Percentiles rank a stretch among this genome's conserved stretches.
These are phyloP conservation scores for Allantophomopsis lycopodina DNA, from an alignment of 2,329 filamentous ascomycete species.

Conservation along the genomic window DNA sequence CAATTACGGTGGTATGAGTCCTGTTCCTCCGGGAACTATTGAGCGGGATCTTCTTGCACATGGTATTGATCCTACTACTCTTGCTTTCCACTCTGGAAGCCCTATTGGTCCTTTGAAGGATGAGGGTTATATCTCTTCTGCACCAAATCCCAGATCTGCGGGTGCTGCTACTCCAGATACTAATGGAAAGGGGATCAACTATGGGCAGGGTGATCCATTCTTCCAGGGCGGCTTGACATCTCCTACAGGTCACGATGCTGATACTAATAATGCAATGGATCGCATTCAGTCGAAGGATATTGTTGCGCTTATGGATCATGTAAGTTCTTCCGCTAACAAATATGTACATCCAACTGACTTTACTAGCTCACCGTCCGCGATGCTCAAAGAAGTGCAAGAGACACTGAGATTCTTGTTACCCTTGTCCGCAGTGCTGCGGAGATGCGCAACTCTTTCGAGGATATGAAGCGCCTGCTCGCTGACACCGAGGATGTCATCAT, in stretches of 20 bases:
- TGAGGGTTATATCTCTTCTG: conserved; percentile 83
- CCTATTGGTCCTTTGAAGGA: conserved; percentile 52
- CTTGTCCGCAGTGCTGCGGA: conserved; percentile 88
- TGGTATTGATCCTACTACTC: conserved; percentile 23
- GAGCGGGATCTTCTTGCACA: conserved; percentile 30
- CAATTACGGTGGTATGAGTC: conserved; percentile 46
- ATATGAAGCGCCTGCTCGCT: conserved; percentile 84
- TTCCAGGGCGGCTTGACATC: conserved; percentile 64
- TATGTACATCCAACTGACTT: not conserved
- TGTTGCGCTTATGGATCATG: conserved; percentile 92
- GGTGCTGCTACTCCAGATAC: conserved; percentile 30
- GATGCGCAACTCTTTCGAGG: conserved; percentile 93
- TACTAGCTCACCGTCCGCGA: conserved; percentile 78
- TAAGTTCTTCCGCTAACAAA: conserved; percentile 25
- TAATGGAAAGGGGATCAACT: conserved; percentile 27
- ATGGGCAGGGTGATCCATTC: conserved; percentile 51
- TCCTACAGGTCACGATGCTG: conserved; percentile 69
- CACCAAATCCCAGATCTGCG: conserved; percentile 36
- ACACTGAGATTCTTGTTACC: conserved; percentile 91
- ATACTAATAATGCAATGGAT: conserved; percentile 78
- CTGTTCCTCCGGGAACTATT: conserved; percentile 28
- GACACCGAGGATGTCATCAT: conserved; percentile 86
- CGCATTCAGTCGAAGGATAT: conserved; percentile 94
- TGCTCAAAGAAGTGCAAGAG: conserved; percentile 86
- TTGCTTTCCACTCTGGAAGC: conserved; percentile 26